A percentile compares a stretch with the other conserved stretches of the same genome.
These are phyloP conservation scores for Dactylellina parvicollis DNA, from an alignment of 2,329 filamentous ascomycete species.

Conservation along the genomic window DNA sequence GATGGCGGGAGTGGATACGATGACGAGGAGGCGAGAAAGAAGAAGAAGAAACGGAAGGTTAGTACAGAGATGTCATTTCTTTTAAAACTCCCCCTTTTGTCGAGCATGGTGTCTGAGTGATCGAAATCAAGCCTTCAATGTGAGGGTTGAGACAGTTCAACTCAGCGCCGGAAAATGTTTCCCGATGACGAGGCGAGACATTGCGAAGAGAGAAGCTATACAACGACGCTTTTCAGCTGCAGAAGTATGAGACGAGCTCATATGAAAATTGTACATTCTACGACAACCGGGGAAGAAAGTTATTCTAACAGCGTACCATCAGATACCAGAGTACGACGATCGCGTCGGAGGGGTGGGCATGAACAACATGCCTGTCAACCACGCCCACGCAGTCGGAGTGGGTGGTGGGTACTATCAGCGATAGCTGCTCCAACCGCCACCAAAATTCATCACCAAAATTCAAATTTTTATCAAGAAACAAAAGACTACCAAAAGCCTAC, in stretches of 20 bases:
- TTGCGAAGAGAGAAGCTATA: conserved; percentile 20
- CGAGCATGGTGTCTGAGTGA: conserved; percentile 46
- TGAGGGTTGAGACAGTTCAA: conserved; percentile 38
- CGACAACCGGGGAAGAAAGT: conserved; percentile 8
- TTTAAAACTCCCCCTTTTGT: conserved; percentile 29
- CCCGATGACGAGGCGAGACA: conserved; percentile 10
- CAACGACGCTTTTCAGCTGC: conserved; percentile 17
- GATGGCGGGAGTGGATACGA: conserved; percentile 64
- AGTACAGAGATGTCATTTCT: conserved; percentile 20
- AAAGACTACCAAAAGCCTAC: not conserved
- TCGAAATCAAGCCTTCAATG: conserved; percentile 50
- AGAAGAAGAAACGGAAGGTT: conserved; percentile 55
- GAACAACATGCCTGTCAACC: conserved; percentile 50
- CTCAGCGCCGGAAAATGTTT: conserved; percentile 18
- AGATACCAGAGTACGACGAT: conserved; percentile 52
- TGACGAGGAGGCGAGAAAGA: conserved; percentile 59
- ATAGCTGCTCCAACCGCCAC: conserved; percentile 13
- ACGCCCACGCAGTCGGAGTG: conserved; percentile 50
- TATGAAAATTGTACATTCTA: not conserved
- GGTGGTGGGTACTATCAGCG: conserved; percentile 52
- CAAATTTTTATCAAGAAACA: not conserved
- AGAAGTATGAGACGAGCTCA: conserved; percentile 4
- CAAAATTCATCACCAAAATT: not conserved
- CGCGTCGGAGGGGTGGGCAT: conserved; percentile 51
- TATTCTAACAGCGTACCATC: conserved; percentile 37